Evolutionary conservation across 2,329 filamentous ascomycete genomes (phyloP).

Genomic region (Trichoderma cornu-damae): DNA sequence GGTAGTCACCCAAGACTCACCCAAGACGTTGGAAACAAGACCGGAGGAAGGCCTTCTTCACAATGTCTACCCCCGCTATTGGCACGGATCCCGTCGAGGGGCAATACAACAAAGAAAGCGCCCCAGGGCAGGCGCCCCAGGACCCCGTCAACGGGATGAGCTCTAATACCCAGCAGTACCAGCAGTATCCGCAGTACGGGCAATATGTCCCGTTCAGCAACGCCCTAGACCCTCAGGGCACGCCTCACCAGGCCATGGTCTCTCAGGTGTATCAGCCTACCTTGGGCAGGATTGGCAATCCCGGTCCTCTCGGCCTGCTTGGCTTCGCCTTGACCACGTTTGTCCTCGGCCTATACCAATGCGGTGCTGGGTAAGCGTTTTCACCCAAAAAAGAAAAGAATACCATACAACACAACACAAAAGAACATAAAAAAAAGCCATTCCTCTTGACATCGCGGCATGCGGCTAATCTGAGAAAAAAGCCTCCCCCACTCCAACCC

Average conservation of each 20-base stretch:
- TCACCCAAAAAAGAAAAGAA: no score
- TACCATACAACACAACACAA: no score
- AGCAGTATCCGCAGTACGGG: background rate
- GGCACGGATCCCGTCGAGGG: conserved; percentile 2
- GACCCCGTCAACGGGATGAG: conserved; percentile 1
- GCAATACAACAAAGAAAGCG: conserved; percentile 11
- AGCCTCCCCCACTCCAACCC: conserved; percentile 34
- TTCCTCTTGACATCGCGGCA: background rate
- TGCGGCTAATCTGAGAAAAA: background rate
- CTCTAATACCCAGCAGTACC: background rate
- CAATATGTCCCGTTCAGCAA: background rate
- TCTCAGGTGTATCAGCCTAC: conserved; percentile 34
- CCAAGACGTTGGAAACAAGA: background rate
- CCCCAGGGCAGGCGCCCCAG: background rate
- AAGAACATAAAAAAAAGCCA: no score
- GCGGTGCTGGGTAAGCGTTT: conserved; percentile 42
- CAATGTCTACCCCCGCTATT: conserved; percentile 16
- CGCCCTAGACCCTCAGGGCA: conserved; percentile 8
- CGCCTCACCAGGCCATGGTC: conserved; percentile 33
- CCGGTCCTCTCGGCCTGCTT: conserved; percentile 54
- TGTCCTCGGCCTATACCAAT: conserved; percentile 47
- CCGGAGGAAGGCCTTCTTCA: background rate
- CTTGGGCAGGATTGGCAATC: conserved; percentile 50
- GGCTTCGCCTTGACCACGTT: conserved; percentile 64
- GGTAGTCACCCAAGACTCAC: background rate